These are phyloP conservation scores for Crepidotus variabilis DNA, from an alignment of 768 basidiomycete genomes.

Conservation along the genomic window DNA sequence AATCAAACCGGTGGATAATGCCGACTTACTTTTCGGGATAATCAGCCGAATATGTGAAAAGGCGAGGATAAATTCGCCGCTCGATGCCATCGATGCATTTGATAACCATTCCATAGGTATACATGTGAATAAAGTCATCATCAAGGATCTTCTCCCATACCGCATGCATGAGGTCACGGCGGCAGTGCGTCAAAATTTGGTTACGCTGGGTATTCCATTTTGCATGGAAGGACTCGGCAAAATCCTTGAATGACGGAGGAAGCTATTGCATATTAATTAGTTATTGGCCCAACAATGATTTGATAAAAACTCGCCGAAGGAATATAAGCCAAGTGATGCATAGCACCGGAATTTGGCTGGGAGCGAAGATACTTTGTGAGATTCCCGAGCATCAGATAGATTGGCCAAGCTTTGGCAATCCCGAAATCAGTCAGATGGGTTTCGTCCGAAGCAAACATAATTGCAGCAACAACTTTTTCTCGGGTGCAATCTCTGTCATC, in stretches of 20 bases:
- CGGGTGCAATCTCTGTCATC: constrained; percentile 21
- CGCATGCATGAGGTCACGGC: constrained; percentile 15
- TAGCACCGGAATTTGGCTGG: constrained; percentile 23
- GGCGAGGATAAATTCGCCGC: constrained; percentile 26
- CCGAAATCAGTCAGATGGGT: constrained; percentile 27
- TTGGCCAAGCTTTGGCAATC: constrained; percentile 31
- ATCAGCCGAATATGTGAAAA: constrained; percentile 34
- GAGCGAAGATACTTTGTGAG: constrained; percentile 35
- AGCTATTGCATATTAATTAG: constrained; percentile 9
- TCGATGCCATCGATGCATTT: constrained; percentile 25
- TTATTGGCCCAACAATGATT: background rate
- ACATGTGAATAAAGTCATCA: constrained; percentile 21
- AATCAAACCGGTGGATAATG: background rate
- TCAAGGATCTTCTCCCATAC: constrained; percentile 13
- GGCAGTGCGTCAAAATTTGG: constrained; percentile 19
- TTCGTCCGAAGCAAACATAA: constrained; percentile 23
- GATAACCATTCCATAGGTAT: constrained; percentile 28
- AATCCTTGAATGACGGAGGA: constrained; percentile 17
- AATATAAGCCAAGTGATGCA: constrained; percentile 41
- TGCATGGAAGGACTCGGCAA: constrained; percentile 1
- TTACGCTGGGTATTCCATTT: constrained; percentile 6
- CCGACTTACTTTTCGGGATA: constrained; percentile 37
- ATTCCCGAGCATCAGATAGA: constrained; percentile 36
- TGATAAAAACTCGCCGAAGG: constrained; percentile 25
- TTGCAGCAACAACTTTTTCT: constrained; percentile 21